A percentile compares a stretch with the other conserved stretches of the same genome.
phyloP scores from a whole-genome alignment of 768 basidiomycete species.

The Xanthoconium purpureum region DNA sequence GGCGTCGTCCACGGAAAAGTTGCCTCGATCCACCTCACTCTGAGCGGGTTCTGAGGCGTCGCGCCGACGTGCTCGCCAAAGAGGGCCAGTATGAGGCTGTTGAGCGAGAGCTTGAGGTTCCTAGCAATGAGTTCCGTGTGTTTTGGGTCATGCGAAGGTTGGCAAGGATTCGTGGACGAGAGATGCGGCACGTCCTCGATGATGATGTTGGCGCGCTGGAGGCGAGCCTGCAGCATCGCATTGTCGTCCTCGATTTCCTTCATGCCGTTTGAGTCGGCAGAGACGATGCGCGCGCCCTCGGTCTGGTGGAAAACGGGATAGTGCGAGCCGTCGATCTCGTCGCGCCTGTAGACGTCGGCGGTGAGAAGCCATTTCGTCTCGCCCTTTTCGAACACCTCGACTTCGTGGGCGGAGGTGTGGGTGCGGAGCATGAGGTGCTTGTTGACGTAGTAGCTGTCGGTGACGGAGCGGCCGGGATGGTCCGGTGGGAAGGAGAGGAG shows the following conservation, averaged over 20 bases:
- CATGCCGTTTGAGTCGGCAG: slow-evolving; percentile 53
- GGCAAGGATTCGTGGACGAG: slow-evolving; percentile 74
- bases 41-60: slow-evolving; percentile 64
- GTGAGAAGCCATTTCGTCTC: slow-evolving; percentile 85
- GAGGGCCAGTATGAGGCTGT: slow-evolving; percentile 76
- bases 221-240: slow-evolving; percentile 50
- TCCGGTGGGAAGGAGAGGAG: slow-evolving; percentile 91
- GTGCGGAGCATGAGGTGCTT: slow-evolving; percentile 88
- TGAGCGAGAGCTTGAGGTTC: slow-evolving; percentile 88
- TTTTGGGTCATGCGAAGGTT: slow-evolving; percentile 69
- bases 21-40: slow-evolving; percentile 95
- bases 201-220: slow-evolving; percentile 71
- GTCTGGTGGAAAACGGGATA: slow-evolving; percentile 99
- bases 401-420: slow-evolving; percentile 98
- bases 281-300: slow-evolving; percentile 87
- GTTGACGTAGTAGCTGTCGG: slow-evolving; percentile 97
- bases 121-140: slow-evolving; percentile 71
- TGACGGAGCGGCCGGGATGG: slow-evolving; percentile 87
- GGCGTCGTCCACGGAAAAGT: slow-evolving; percentile 98
- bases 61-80: slow-evolving; percentile 63
- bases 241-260: slow-evolving; percentile 72
- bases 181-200: slow-evolving; percentile 85
- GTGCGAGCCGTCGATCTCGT: slow-evolving; percentile 96
- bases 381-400: slow-evolving; percentile 79
- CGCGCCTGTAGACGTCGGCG: slow-evolving; percentile 95